These are phyloP conservation scores for Chiua virens DNA, from an alignment of 768 basidiomycete species.

Conservation along the genomic window DNA sequence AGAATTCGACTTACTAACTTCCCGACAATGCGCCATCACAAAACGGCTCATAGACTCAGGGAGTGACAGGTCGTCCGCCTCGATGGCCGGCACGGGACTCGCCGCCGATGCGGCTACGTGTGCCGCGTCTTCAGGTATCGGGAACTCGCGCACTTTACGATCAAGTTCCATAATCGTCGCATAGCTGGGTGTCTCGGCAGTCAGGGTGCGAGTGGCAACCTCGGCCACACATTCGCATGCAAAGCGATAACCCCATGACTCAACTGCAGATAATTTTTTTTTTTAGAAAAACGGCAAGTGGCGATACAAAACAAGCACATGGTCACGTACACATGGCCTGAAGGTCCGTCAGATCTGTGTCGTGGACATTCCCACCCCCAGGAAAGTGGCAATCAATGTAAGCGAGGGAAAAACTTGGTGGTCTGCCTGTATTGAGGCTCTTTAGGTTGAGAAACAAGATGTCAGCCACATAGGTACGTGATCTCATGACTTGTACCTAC, in stretches of 20 bases:
- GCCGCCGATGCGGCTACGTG: constrained; percentile 37
- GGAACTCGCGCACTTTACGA: constrained; percentile 65
- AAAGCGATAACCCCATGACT: constrained; percentile 63
- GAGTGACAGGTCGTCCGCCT: constrained; percentile 13
- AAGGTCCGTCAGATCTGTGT: constrained; percentile 21
- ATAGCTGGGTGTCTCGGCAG: constrained; percentile 63
- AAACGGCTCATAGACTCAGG: constrained; percentile 40
- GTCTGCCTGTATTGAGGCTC: constrained; percentile 71
- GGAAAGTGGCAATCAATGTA: constrained; percentile 71
- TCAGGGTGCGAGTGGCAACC: constrained; percentile 59
- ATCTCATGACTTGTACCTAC: constrained; percentile 35
- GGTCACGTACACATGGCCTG: constrained; percentile 26
- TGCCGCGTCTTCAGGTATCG: constrained; percentile 48
- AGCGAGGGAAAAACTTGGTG: constrained; percentile 62
- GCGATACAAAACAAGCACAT: not conserved
- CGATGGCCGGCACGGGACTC: constrained; percentile 11
- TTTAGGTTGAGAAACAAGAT: constrained; percentile 24
- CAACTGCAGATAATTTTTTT: constrained; percentile 38
- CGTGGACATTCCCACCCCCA: constrained; percentile 18
- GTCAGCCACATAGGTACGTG: constrained; percentile 10
- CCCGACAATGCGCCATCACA: constrained; percentile 35
- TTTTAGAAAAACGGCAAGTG: not conserved
- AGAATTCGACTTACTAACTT: constrained; percentile 34
- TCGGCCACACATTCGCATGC: constrained; percentile 65
- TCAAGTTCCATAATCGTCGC: constrained; percentile 67